phyloP scores from a whole-genome alignment of 495 filamentous ascomycete species.

The Penicillium coffeae region DNA sequence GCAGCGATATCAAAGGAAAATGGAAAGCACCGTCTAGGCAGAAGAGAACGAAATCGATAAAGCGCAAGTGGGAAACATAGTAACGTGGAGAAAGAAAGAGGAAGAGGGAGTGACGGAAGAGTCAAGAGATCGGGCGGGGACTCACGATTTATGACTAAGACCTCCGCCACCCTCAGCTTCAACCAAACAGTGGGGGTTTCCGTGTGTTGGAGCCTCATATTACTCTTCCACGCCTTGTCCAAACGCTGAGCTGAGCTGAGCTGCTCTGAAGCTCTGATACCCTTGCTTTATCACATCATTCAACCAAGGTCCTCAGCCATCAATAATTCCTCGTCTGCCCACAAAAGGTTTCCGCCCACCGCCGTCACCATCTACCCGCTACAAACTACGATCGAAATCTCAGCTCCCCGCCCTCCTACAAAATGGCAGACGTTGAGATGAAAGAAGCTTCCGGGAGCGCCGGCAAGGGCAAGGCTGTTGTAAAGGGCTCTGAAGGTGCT shows the following conservation, averaged over 20 bases:
- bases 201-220: conserved; percentile 1
- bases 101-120: conserved; percentile 13
- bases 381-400: background rate
- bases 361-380: conserved; percentile 1
- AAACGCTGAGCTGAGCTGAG: background rate
- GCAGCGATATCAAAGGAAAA: conserved; percentile 10
- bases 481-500: conserved; percentile 48
- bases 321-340: background rate
- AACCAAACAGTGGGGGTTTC: conserved; percentile 14
- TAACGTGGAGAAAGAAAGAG: conserved; percentile 4
- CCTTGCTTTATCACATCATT: background rate
- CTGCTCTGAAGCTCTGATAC: background rate
- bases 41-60: conserved; percentile 4
- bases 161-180: conserved; percentile 12
- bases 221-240: background rate
- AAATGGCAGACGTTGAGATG: conserved; percentile 99
- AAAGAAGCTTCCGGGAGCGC: conserved; percentile 64
- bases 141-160: conserved; percentile 23
- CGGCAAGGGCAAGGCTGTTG: conserved; percentile 58
- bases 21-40: conserved; percentile 12
- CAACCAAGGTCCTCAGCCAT: background rate
- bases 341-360: background rate
- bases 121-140: conserved; percentile 7
- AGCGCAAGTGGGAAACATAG: conserved; percentile 1
- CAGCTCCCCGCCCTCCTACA: conserved; percentile 11